Evolutionary conservation across 2,329 filamentous ascomycete species (phyloP).

Genomic region (Botryotinia globosa): DNA sequence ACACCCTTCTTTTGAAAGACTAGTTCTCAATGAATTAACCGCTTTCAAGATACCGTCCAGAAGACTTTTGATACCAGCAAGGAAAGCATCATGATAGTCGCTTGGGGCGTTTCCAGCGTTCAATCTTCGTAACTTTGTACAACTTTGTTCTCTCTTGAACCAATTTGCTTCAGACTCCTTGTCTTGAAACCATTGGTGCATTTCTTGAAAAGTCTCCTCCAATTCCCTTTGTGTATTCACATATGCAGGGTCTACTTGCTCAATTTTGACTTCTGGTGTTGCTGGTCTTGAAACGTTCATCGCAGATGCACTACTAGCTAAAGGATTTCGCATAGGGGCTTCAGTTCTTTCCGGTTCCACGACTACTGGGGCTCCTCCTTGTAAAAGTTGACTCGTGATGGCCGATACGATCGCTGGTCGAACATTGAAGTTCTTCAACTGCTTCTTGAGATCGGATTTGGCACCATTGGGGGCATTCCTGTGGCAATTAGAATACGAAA

Average conservation of each 20-base stretch:
- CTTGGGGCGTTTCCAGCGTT: constrained; percentile 79
- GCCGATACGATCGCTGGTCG: constrained; percentile 80
- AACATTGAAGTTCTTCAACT: constrained; percentile 80
- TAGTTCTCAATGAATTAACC: constrained; percentile 79
- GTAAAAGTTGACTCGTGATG: constrained; percentile 72
- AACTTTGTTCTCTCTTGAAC: constrained; percentile 78
- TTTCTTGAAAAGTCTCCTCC: constrained; percentile 81
- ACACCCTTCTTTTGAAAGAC: constrained; percentile 83
- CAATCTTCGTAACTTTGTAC: constrained; percentile 72
- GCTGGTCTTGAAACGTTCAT: constrained; percentile 45
- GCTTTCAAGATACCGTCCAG: constrained; percentile 89
- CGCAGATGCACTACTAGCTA: constrained; percentile 54
- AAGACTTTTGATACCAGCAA: constrained; percentile 67
- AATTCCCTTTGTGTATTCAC: constrained; percentile 82
- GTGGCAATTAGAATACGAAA: constrained; percentile 20
- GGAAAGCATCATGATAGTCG: constrained; percentile 70
- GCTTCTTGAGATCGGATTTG: constrained; percentile 84
- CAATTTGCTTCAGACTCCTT: constrained; percentile 90
- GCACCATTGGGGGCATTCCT: constrained; percentile 77
- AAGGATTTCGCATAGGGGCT: constrained; percentile 44
- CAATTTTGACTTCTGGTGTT: constrained; percentile 64
- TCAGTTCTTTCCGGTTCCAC: constrained; percentile 35
- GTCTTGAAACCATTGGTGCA: constrained; percentile 80
- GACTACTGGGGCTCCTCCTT: constrained; percentile 42
- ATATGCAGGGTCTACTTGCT: constrained; percentile 75